phyloP scores from a whole-genome alignment of 495 filamentous ascomycete genomes.

The Amorphotheca resinae region DNA sequence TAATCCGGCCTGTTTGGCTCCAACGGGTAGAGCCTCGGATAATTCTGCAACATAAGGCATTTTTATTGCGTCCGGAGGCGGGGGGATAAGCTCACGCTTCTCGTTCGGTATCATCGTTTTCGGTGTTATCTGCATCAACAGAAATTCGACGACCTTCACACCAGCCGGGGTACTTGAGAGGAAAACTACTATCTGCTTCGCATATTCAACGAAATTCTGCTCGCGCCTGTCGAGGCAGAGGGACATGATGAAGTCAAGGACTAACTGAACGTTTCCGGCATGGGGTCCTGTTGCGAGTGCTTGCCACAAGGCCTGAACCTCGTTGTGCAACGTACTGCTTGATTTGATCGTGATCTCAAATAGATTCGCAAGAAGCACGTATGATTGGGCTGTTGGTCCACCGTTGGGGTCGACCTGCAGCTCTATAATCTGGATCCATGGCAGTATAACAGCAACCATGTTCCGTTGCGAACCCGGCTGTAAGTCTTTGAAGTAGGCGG shows the following conservation, averaged over 20 bases:
- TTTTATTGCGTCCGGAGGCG: constrained; percentile 58
- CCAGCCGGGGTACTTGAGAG: constrained; percentile 84
- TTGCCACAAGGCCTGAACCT: constrained; percentile 96
- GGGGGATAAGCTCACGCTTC: constrained; percentile 56
- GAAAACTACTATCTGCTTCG: constrained; percentile 95
- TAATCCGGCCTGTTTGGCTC: constrained; percentile 81
- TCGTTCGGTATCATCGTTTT: constrained; percentile 82
- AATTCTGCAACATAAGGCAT: constrained; percentile 88
- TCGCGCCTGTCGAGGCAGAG: constrained; percentile 87
- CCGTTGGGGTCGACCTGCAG: constrained; percentile 90
- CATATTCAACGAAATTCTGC: constrained; percentile 94
- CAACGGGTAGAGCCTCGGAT: constrained; percentile 63
- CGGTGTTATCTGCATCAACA: constrained; percentile 76
- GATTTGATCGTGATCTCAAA: constrained; percentile 94
- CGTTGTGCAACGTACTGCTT: constrained; percentile 78
- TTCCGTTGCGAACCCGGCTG: constrained; percentile 74
- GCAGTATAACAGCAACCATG: constrained; percentile 85
- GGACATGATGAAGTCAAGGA: constrained; percentile 89
- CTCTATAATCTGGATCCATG: constrained; percentile 92
- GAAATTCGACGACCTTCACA: constrained; percentile 85
- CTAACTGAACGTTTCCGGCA: constrained; percentile 86
- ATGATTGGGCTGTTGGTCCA: constrained; percentile 76
- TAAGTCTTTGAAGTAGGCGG: constrained; percentile 76
- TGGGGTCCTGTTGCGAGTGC: constrained; percentile 88
- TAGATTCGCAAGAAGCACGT: constrained; percentile 90